Evolutionary conservation across 805 yeast species (phyloP).

Genomic region (Metschnikowia kofuensis): DNA sequence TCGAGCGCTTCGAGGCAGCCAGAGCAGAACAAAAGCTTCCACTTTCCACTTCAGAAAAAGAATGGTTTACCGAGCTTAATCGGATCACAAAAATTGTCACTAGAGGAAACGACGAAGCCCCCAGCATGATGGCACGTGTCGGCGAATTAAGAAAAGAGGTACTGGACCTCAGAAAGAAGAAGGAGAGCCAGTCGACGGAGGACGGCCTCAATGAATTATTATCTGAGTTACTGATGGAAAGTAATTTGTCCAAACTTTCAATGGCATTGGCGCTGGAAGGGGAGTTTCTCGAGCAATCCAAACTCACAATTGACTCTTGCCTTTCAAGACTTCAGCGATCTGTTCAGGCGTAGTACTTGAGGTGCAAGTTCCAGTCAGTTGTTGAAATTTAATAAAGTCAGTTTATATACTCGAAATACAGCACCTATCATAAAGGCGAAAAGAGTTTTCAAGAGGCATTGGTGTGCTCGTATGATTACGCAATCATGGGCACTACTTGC

Average conservation of each 20-base stretch:
- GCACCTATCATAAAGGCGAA: not conserved
- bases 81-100: slow-evolving; percentile 16
- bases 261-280: slow-evolving; percentile 23
- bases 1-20: slow-evolving; percentile 22
- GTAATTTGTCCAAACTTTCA: slow-evolving; percentile 9
- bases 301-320: slow-evolving; percentile 14
- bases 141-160: slow-evolving; percentile 11
- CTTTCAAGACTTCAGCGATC: slow-evolving; percentile 6
- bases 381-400: too few relatives aligned
- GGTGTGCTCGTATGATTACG: too few relatives aligned
- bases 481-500: too few relatives aligned
- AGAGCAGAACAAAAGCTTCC: slow-evolving; percentile 26
- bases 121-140: slow-evolving; percentile 10
- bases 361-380: not conserved
- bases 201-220: slow-evolving; percentile 7
- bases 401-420: not conserved
- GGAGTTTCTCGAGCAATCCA: slow-evolving; percentile 16
- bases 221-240: slow-evolving; percentile 9
- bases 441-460: not conserved
- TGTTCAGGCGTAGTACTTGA: not conserved
- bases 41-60: slow-evolving; percentile 31
- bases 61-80: slow-evolving; percentile 39
- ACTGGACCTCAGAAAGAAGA: not conserved
- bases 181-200: not conserved
- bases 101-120: slow-evolving; percentile 5